Evolutionary conservation across 2,329 filamentous ascomycete species (phyloP), one percentile per base, ranked within the genome.

Genomic region (Aspergillus proliferans): DNA sequence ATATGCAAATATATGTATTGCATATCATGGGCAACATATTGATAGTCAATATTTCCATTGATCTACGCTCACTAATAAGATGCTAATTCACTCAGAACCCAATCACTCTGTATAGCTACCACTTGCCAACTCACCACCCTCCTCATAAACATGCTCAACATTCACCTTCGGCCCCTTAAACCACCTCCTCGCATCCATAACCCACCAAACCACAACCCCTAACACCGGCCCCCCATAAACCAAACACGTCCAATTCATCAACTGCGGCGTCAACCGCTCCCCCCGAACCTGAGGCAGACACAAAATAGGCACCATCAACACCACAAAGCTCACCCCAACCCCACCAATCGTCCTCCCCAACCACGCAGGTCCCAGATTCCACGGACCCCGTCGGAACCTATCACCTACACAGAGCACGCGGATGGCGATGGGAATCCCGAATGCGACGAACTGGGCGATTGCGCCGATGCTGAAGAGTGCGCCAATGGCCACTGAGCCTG

Each of bases 161-260:
- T 86, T 86, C 52, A 87, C 79, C 70, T 82, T 85, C 0, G 84
- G 84, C 0, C 84, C 84, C 58, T 80, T 84, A 67, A 87, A 87
- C 84, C 84, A 87, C 59, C 80, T 83, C 44, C 74, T 74, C 8
- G 84, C 84, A 55, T 78, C 76, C 4, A 86, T 67, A 38, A 80
- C 68, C 74, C 82, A 87, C 81, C 83, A 87, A 12, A 83, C 65
- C 2, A 75, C 68, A 4, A 82, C 73, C 3, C 75, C 61, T 3
- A 81, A 50, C 82, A 86, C 86, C 0, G 81, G 79, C 2, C 71
- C 82, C 4, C 82, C 83, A 65, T 84, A 86, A 7, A 85, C 82
- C 21, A 86, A 69, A 54, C 73, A 79, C 1, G 84, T 86, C 80
- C 83, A 87, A 60, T 87, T 87, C 84, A 87, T 86, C 6, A 69